Evolutionary conservation across 2,329 filamentous ascomycete species (phyloP).

Genomic region (Sporothrix humicola): DNA sequence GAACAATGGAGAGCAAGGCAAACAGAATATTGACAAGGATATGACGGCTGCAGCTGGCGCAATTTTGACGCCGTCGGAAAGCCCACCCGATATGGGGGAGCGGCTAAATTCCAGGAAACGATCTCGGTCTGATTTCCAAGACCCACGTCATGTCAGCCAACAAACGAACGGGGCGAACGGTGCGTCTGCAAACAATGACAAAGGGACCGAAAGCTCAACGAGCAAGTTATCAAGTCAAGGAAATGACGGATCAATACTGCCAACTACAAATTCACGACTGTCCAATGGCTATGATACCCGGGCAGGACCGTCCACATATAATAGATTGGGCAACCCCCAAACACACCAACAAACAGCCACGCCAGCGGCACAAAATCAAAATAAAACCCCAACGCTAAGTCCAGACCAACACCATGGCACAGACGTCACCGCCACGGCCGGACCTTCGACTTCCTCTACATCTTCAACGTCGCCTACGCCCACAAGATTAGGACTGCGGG

Average conservation of each 20-base stretch:
- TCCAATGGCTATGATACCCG: not conserved
- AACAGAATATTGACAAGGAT: not conserved
- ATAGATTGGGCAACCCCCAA: not conserved
- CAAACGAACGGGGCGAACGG: not conserved
- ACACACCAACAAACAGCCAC: not conserved
- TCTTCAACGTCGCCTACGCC: not conserved
- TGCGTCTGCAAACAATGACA: not conserved
- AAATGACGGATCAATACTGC: not conserved
- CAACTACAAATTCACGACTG: not conserved
- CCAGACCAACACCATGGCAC: not conserved
- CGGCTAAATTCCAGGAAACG: not conserved
- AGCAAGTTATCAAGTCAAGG: not conserved
- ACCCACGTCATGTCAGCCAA: not conserved
- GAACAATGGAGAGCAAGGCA: not conserved
- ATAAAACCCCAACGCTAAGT: not conserved
- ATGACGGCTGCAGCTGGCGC: not conserved
- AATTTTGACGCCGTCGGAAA: constrained; percentile 24
- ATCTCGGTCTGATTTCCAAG: not conserved
- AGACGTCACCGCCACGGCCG: not conserved
- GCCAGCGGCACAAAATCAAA: not conserved
- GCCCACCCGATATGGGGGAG: constrained; percentile 10
- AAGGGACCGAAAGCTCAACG: not conserved
- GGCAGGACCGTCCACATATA: not conserved
- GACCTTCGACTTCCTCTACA: not conserved
- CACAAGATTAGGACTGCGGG: not conserved